Conservation (phyloP, 768 basidiomycete genomes). For the Leccinum aurantiacum region DNA sequence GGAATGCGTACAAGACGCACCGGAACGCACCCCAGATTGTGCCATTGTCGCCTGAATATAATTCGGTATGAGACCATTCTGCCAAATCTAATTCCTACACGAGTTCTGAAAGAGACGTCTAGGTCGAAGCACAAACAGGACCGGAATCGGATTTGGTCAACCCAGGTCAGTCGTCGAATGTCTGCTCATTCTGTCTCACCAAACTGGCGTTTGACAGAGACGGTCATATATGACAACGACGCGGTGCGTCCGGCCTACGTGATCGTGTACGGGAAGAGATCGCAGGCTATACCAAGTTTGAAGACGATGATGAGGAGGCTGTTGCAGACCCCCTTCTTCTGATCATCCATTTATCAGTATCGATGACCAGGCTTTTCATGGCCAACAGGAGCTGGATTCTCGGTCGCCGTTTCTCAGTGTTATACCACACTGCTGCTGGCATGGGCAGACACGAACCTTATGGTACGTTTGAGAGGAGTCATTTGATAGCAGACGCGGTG, state of each 20-base stretch:
- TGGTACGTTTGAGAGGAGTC: neutral
- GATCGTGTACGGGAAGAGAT: conserved; percentile 13
- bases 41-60: conserved; percentile 6
- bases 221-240: conserved; percentile 16
- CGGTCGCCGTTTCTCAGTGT: neutral
- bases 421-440: neutral
- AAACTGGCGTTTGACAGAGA: conserved; percentile 1
- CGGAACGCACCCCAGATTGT: conserved; percentile 14
- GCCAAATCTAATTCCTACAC: neutral
- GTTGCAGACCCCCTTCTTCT: conserved; percentile 7
- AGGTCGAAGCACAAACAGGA: conserved; percentile 17
- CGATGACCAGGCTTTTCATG: neutral
- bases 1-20: conserved; percentile 11
- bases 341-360: neutral
- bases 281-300: conserved; percentile 1
- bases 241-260: conserved; percentile 16
- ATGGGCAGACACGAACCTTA: neutral
- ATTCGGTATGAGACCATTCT: conserved; percentile 6
- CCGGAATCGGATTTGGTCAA: conserved; percentile 17
- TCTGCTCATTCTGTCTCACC: neutral
- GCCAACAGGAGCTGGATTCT: neutral
- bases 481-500: neutral
- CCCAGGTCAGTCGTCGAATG: conserved; percentile 5
- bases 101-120: neutral
- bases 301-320: neutral